phyloP scores from a whole-genome alignment of 495 filamentous ascomycete genomes.

The Hyphodiscus hymeniophilus region DNA sequence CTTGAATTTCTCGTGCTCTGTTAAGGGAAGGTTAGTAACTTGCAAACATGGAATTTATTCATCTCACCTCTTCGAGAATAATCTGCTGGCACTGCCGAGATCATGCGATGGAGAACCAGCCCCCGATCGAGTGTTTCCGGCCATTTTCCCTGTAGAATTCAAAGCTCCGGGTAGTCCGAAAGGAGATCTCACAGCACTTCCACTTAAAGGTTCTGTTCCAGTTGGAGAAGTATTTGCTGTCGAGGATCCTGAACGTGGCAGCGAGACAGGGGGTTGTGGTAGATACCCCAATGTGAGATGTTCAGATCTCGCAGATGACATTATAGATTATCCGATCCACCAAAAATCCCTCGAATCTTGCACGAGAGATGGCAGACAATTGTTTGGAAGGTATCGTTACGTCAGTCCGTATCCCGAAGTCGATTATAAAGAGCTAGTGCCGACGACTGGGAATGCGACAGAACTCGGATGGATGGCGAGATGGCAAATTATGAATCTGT shows the following conservation, averaged over 20 bases:
- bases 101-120: slow-evolving; percentile 97
- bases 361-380: slow-evolving; percentile 20
- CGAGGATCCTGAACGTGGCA: slow-evolving; percentile 75
- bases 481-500: background rate
- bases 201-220: slow-evolving; percentile 72
- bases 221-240: slow-evolving; percentile 82
- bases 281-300: slow-evolving; percentile 64
- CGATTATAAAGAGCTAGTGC: slow-evolving; percentile 3
- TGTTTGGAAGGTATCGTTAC: slow-evolving; percentile 15
- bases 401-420: slow-evolving; percentile 2
- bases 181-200: slow-evolving; percentile 60
- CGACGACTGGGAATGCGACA: slow-evolving; percentile 1
- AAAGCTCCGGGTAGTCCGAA: slow-evolving; percentile 61
- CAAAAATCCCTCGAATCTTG: slow-evolving; percentile 16
- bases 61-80: slow-evolving; percentile 88
- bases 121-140: slow-evolving; percentile 71
- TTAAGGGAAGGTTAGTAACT: slow-evolving; percentile 15
- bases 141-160: slow-evolving; percentile 56
- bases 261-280: slow-evolving; percentile 47
- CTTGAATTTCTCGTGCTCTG: slow-evolving; percentile 93
- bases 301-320: slow-evolving; percentile 86
- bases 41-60: background rate
- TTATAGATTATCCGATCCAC: slow-evolving; percentile 60
- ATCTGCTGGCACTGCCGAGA: slow-evolving; percentile 54
- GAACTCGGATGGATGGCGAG: background rate